Percentiles rank a stretch among this genome's conserved stretches.
Conservation (phyloP, 2,329 filamentous ascomycete genomes). For the Pseudogymnoascus sp. region DNA sequence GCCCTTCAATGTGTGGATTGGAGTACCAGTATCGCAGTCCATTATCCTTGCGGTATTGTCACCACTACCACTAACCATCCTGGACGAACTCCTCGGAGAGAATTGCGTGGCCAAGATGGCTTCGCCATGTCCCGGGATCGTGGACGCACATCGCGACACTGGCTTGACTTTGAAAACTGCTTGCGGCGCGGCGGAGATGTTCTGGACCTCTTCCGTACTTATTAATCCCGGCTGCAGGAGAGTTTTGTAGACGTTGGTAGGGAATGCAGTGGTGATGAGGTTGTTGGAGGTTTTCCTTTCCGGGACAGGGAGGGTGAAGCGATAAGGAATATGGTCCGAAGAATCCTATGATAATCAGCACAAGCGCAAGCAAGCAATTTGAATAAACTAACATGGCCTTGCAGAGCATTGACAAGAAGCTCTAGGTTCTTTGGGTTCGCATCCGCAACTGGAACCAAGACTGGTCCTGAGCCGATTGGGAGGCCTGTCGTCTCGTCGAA, state of each 20-base stretch:
- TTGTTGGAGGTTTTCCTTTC: conserved; percentile 27
- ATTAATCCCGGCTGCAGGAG: conserved; percentile 32
- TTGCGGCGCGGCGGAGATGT: conserved; percentile 63
- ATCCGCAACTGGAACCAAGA: conserved; percentile 72
- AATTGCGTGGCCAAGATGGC: conserved; percentile 83
- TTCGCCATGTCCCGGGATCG: conserved; percentile 84
- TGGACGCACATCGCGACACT: conserved; percentile 80
- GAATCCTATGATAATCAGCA: conserved; percentile 36
- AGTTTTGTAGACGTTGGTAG: conserved; percentile 37
- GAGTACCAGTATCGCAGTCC: conserved; percentile 91
- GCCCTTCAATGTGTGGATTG: conserved; percentile 74
- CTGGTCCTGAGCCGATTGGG: conserved; percentile 51
- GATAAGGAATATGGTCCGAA: conserved; percentile 55
- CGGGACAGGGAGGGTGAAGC: conserved; percentile 48
- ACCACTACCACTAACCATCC: conserved; percentile 80
- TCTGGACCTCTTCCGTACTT: conserved; percentile 30
- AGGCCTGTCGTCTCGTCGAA: conserved; percentile 72
- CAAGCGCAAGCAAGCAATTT: not conserved
- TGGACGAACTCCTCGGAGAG: conserved; percentile 66
- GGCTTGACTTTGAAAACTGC: conserved; percentile 90
- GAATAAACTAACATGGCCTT: conserved; percentile 53
- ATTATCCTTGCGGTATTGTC: conserved; percentile 88
- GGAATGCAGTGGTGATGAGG: conserved; percentile 33
- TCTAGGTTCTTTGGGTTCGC: conserved; percentile 85
- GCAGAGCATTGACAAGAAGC: conserved; percentile 72